Evolutionary conservation across 106 monocot species (phyloP), one percentile per base, ranked within the genome.

Genomic region (Dendrobium chrysotoxum): DNA sequence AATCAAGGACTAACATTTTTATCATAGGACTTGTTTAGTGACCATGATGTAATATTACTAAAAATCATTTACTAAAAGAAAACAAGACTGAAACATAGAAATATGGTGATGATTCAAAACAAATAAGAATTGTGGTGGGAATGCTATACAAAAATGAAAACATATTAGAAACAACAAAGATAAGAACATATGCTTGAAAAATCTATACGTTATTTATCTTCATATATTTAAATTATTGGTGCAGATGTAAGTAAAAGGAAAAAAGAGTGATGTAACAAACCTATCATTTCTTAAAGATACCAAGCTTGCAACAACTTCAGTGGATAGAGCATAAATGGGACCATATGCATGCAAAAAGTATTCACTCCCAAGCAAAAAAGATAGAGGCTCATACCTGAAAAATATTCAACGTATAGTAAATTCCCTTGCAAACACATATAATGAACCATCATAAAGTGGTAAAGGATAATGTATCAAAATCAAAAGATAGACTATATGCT

Each of bases 331-430:
- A 87, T 99, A 99, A 41, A 99, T 89, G 46, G 95, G 98, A 46
- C 98, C 98, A 84, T 99, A 95, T 75, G 95, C 98, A 87, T 99
- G 98, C 53, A 99, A 84, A 78, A 99, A 99, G 76, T 99, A 98
- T 40, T 95, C 95, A 2, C 75, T 88, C 41, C 98, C 98, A 76
- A 99, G 91, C 81, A 99, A 84, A 85, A 76, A 67, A 12, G 88
- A 85, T 61, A 88, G 80, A 23, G 89, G 89, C 65, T 96, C 95
- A 78, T 96, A 96, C 95, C 95, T 95, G 80, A 23, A 75, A 20
- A 54, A 35, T 35, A 35, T 3, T 35, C 35, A 12, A 40, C 23
- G 10, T 23, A 7, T 42, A 40, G 13, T 20, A 75, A 75, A 76
- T 42, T 74, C 41, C n/a, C 74, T 74, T 41, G 35, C 21, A 35